phyloP scores from a whole-genome alignment of 169 alveolate genomes.

The Miamiensis avidus region DNA sequence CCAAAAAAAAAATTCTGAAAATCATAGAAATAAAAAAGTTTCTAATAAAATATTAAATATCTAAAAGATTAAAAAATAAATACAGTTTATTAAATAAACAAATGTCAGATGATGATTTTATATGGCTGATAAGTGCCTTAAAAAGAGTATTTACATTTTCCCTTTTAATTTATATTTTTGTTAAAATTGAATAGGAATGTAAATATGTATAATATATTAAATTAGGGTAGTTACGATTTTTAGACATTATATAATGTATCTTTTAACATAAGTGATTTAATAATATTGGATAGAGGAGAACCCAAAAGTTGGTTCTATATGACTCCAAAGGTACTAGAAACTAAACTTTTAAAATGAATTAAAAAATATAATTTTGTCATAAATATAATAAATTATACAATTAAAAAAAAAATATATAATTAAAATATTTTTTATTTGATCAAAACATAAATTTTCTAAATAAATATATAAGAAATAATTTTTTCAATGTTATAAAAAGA shows the following conservation, averaged over 20 bases:
- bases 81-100: no score
- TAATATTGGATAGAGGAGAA: neutral
- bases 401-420: no score
- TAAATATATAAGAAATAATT: neutral
- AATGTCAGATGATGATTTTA: neutral
- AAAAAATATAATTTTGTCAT: no score
- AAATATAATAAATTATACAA: no score
- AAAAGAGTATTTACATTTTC: neutral
- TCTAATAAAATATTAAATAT: no score
- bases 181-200: no score
- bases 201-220: no score
- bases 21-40: no score
- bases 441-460: no score
- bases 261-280: neutral
- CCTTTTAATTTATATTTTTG: neutral
- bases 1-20: no score
- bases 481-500: neutral
- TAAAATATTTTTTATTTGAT: no score
- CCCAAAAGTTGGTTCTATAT: neutral
- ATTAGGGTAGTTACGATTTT: neutral
- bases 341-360: neutral
- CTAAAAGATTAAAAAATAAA: no score
- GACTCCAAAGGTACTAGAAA: neutral
- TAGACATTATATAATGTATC: neutral
- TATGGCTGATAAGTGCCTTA: neutral